These are phyloP conservation scores for Yarrowia sp. DNA, from an alignment of 805 yeast genomes.

Conservation along the genomic window DNA sequence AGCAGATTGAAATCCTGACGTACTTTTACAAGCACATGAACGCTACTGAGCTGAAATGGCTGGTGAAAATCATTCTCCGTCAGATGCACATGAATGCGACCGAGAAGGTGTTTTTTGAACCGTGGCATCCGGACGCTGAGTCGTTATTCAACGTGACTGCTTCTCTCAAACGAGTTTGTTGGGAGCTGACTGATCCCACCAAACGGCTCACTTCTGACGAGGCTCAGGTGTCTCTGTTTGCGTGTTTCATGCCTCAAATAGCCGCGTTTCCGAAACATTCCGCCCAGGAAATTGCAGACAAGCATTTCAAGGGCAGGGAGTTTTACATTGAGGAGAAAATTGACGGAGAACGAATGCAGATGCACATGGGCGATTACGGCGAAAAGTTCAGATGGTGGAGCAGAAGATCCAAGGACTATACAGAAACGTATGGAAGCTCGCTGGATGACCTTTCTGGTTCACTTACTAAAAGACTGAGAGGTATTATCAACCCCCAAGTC, in stretches of 20 bases:
- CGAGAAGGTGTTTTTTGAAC: slow-evolving; percentile 62
- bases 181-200: slow-evolving; percentile 60
- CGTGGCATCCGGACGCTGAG: slow-evolving; percentile 83
- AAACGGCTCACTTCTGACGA: slow-evolving; percentile 54
- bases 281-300: slow-evolving; percentile 59
- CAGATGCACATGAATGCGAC: slow-evolving; percentile 58
- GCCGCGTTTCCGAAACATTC: slow-evolving; percentile 63
- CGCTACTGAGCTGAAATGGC: slow-evolving; percentile 69
- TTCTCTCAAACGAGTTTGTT: slow-evolving; percentile 65
- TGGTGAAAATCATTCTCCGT: slow-evolving; percentile 69
- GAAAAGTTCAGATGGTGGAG: slow-evolving; percentile 60
- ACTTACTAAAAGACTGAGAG: slow-evolving; percentile 59
- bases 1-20: slow-evolving; percentile 56
- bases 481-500: slow-evolving; percentile 49
- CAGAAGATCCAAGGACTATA: slow-evolving; percentile 75
- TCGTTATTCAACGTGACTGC: slow-evolving; percentile 69
- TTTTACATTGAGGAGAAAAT: slow-evolving; percentile 87
- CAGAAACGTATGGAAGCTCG: slow-evolving; percentile 69
- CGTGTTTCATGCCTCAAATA: slow-evolving; percentile 78
- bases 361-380: slow-evolving; percentile 67
- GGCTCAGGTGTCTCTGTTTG: slow-evolving; percentile 55
- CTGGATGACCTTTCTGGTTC: slow-evolving; percentile 55
- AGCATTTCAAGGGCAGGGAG: slow-evolving; percentile 53
- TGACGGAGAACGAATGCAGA: slow-evolving; percentile 88
- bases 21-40: slow-evolving; percentile 62